A percentile compares a stretch with the other conserved stretches of the same genome.
Evolutionary conservation across 1,139 yeast species (phyloP).

Genomic region (Yamadazyma diospyri): DNA sequence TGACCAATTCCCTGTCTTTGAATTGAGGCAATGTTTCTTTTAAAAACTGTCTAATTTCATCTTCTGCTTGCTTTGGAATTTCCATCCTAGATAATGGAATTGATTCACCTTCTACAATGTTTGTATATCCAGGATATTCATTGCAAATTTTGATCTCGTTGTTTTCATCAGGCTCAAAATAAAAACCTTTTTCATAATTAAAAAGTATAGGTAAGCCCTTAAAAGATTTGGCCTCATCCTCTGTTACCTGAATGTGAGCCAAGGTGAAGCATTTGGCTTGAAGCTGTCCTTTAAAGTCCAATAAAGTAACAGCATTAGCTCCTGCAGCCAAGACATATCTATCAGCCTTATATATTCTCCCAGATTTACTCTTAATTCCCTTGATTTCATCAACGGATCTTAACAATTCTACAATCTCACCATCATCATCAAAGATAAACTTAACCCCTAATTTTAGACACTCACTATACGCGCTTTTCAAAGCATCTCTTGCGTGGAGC

Average conservation of each 20-base stretch:
- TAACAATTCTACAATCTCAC: constrained; percentile 18
- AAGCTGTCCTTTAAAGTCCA: constrained; percentile 27
- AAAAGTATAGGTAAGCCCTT: constrained; percentile 36
- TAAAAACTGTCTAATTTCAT: constrained; percentile 18
- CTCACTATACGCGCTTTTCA: constrained; percentile 18
- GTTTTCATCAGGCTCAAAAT: constrained; percentile 23
- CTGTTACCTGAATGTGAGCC: constrained; percentile 33
- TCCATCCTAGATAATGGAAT: constrained; percentile 7
- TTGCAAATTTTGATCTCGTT: constrained; percentile 13
- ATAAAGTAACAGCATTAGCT: constrained; percentile 26
- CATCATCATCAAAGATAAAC: constrained; percentile 25
- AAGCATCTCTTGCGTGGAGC: constrained; percentile 8
- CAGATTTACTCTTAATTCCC: constrained; percentile 4
- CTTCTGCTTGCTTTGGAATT: constrained; percentile 21
- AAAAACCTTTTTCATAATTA: constrained; percentile 25
- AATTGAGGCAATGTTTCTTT: constrained; percentile 13
- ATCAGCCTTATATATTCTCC: constrained; percentile 17
- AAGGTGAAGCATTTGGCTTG: constrained; percentile 27
- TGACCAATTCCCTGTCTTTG: constrained; percentile 10
- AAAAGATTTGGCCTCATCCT: constrained; percentile 26
- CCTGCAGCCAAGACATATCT: constrained; percentile 30
- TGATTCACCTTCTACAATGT: constrained; percentile 9
- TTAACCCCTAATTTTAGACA: constrained; percentile 24
- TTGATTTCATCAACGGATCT: constrained; percentile 4
- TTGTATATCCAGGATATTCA: constrained; percentile 15